phyloP scores from a whole-genome alignment of 1,284 basidiomycete species.

The Wolfiporia cocos region DNA sequence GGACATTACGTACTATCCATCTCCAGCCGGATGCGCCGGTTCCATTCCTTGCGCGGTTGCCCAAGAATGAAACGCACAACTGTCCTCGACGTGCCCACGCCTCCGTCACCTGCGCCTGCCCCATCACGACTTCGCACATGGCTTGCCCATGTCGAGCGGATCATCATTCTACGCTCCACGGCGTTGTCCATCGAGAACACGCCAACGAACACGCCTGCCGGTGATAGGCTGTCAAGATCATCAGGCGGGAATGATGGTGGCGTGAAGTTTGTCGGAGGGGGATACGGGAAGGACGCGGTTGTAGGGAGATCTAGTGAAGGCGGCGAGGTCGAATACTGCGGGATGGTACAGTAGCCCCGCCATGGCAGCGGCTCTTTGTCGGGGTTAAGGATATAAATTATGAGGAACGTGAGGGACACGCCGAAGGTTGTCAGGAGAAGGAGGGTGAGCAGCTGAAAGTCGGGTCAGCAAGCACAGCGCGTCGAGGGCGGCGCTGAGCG shows the following conservation, averaged over 20 bases:
- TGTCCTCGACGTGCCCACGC: constrained; percentile 77
- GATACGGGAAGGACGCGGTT: constrained; percentile 30
- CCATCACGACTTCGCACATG: constrained; percentile 77
- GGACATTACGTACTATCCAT: constrained; percentile 70
- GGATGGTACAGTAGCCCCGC: constrained; percentile 84
- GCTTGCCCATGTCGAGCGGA: constrained; percentile 86
- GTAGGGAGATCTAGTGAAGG: constrained; percentile 33
- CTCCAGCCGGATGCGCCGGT: constrained; percentile 78
- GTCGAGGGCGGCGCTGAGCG: constrained; percentile 1
- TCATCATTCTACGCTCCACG: constrained; percentile 83
- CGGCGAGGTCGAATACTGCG: constrained; percentile 36
- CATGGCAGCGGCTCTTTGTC: constrained; percentile 94
- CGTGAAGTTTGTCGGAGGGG: constrained; percentile 34
- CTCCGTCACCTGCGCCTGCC: constrained; percentile 63
- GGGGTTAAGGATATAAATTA: constrained; percentile 92
- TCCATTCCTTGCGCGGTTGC: constrained; percentile 76
- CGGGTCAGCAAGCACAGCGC: neutral
- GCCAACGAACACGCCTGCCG: constrained; percentile 86
- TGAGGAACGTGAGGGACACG: constrained; percentile 71
- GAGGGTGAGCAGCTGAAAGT: constrained; percentile 58
- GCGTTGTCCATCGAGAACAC: constrained; percentile 89
- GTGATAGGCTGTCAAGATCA: constrained; percentile 71
- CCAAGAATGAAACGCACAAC: constrained; percentile 91
- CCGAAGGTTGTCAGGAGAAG: constrained; percentile 70
- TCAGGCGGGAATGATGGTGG: constrained; percentile 53